Conservation (phyloP, 2,329 filamentous ascomycete species). For the Chaetomiaceae sp. region DNA sequence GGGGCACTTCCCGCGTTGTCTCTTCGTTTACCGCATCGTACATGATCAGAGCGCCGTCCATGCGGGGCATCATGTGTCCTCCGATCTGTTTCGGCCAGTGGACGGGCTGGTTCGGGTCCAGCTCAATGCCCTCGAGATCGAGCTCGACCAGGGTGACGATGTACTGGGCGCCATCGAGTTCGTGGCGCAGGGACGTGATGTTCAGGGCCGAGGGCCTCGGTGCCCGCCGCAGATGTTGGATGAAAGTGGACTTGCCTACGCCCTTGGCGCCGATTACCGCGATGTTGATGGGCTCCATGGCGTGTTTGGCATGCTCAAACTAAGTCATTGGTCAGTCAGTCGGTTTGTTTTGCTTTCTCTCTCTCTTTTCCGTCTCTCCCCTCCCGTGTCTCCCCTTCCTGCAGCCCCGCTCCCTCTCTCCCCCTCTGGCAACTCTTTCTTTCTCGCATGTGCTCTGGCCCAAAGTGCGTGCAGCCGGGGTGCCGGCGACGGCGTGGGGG, state of each 20-base stretch:
- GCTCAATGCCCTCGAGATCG: constrained; percentile 60
- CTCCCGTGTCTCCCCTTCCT: too few species aligned
- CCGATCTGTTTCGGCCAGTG: constrained; percentile 65
- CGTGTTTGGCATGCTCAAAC: constrained; percentile 25
- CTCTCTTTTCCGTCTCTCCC: not conserved
- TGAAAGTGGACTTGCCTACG: constrained; percentile 64
- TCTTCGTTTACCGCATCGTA: constrained; percentile 81
- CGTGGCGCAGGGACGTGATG: constrained; percentile 52
- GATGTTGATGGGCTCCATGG: constrained; percentile 59
- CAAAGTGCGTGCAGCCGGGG: too few species aligned
- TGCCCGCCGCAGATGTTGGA: constrained; percentile 57
- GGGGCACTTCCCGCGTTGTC: constrained; percentile 68
- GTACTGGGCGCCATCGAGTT: constrained; percentile 54
- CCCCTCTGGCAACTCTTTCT: too few species aligned
- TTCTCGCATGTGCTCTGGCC: too few species aligned
- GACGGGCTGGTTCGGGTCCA: constrained; percentile 53
- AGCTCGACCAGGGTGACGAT: constrained; percentile 60
- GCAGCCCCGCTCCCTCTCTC: too few species aligned
- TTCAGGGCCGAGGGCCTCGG: constrained; percentile 48
- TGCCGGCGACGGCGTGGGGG: too few species aligned
- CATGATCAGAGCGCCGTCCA: constrained; percentile 79
- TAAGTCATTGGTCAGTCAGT: constrained; percentile 22
- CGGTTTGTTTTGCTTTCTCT: not conserved
- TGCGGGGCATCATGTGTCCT: constrained; percentile 64
- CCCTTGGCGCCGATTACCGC: constrained; percentile 62